Conservation (phyloP, 2,329 filamentous ascomycete species). For the Teratosphaeria pseudoeucalypti region DNA sequence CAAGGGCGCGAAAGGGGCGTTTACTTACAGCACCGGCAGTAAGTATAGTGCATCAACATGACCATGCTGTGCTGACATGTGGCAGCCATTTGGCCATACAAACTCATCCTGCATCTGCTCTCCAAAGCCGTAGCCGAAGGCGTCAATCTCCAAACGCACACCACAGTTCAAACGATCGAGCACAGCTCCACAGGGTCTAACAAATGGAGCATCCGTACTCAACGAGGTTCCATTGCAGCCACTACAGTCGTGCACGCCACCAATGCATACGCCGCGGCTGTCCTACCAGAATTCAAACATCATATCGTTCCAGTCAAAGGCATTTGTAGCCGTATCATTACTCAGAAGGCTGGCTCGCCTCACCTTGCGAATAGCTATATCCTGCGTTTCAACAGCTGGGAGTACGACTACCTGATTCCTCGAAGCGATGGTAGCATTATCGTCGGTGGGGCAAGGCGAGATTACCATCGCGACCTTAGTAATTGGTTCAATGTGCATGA, state of each 20-base stretch:
- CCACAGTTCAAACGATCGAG: conserved; percentile 39
- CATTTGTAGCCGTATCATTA: conserved; percentile 17
- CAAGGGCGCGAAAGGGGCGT: background rate
- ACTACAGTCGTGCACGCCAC: conserved; percentile 6
- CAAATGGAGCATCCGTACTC: background rate
- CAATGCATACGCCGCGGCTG: conserved; percentile 25
- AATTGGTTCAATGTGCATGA: conserved; percentile 38
- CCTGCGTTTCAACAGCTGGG: conserved; percentile 7
- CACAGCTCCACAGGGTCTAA: background rate
- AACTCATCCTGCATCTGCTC: conserved; percentile 61
- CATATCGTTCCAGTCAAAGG: conserved; percentile 26
- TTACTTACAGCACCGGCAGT: background rate
- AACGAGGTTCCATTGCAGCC: background rate
- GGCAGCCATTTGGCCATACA: conserved; percentile 66
- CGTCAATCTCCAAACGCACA: conserved; percentile 67
- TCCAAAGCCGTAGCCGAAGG: conserved; percentile 41
- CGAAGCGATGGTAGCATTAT: conserved; percentile 35
- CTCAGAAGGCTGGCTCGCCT: conserved; percentile 8
- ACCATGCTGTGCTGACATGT: conserved; percentile 32
- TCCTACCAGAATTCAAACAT: conserved; percentile 24
- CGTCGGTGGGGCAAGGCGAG: conserved; percentile 32
- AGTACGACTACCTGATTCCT: conserved; percentile 31
- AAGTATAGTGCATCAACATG: background rate
- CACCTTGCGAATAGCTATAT: conserved; percentile 12
- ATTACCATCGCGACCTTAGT: conserved; percentile 23